Evolutionary conservation across 2,329 filamentous ascomycete genomes (phyloP).

Genomic region (Trichoderma atrobrunneum): DNA sequence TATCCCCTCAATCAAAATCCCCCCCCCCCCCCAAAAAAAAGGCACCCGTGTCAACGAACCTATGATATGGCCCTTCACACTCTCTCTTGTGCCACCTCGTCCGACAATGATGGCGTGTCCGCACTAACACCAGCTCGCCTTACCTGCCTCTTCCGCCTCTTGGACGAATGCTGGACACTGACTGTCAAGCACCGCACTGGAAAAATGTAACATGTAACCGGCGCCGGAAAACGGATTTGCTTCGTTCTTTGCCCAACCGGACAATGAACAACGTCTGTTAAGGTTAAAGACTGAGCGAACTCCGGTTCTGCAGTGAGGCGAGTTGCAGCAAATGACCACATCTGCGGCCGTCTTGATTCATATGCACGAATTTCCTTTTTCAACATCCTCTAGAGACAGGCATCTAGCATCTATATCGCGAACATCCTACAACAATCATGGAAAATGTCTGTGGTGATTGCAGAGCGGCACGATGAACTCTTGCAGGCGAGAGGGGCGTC

Average conservation of each 20-base stretch:
- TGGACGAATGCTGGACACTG: not conserved
- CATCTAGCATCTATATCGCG: not conserved
- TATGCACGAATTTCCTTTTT: not conserved
- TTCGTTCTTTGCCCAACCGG: not conserved
- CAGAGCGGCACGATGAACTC: slow-evolving; percentile 22
- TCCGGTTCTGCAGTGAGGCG: slow-evolving; percentile 5
- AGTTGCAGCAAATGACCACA: slow-evolving; percentile 9
- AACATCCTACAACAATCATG: not conserved
- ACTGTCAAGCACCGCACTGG: not conserved
- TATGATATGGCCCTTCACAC: not conserved
- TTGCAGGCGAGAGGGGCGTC: slow-evolving; percentile 29
- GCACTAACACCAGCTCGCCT: slow-evolving; percentile 3
- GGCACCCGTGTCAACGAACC: not conserved
- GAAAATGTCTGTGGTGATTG: not conserved
- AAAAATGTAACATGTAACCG: not conserved
- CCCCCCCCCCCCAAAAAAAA: no score
- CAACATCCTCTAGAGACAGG: no score
- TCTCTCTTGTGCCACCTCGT: not conserved
- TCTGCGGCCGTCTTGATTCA: slow-evolving; percentile 20
- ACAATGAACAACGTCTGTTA: not conserved
- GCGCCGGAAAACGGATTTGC: not conserved
- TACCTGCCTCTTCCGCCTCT: slow-evolving; percentile 9
- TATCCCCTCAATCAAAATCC: not conserved
- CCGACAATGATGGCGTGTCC: slow-evolving; percentile 10
- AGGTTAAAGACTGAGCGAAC: not conserved